Conservation (phyloP, 139 green algal species). For the Picochlorum sp. region DNA sequence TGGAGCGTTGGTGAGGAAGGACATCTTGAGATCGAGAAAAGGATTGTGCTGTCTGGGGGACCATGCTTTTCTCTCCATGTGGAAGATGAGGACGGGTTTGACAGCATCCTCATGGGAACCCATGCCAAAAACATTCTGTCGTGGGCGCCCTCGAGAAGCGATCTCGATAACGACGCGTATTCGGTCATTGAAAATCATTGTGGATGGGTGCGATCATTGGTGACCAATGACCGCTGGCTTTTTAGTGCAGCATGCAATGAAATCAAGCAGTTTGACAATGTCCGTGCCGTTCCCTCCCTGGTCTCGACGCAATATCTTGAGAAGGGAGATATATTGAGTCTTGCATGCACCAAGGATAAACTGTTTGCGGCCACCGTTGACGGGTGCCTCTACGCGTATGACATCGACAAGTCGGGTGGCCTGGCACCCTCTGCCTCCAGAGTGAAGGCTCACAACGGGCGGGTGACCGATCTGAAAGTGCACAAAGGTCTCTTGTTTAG, state of each 20-base stretch:
- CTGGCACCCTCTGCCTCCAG: constrained; percentile 24
- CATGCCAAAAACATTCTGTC: constrained; percentile 42
- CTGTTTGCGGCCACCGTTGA: constrained; percentile 55
- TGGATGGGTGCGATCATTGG: constrained; percentile 58
- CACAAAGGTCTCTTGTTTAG: constrained; percentile 45
- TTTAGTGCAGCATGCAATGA: constrained; percentile 63
- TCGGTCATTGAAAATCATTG: constrained; percentile 47
- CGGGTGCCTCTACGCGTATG: constrained; percentile 46
- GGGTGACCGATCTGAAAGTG: constrained; percentile 34
- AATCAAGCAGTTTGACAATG: constrained; percentile 60
- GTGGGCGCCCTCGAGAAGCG: constrained; percentile 35
- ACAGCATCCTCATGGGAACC: constrained; percentile 50
- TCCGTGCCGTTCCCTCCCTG: constrained; percentile 50
- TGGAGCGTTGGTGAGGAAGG: constrained; percentile 25
- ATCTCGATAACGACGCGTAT: constrained; percentile 32
- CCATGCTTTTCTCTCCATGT: constrained; percentile 42
- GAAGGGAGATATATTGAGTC: constrained; percentile 60
- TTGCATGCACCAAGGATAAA: constrained; percentile 28
- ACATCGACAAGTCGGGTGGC: constrained; percentile 43
- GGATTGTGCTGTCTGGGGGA: constrained; percentile 14
- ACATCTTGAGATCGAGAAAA: constrained; percentile 1
- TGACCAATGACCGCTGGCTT: constrained; percentile 38
- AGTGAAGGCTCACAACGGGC: constrained; percentile 57
- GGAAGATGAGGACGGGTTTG: constrained; percentile 15
- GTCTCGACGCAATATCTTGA: constrained; percentile 34